phyloP scores from a whole-genome alignment of 1,284 basidiomycete species.

The Xanthoconium separans region DNA sequence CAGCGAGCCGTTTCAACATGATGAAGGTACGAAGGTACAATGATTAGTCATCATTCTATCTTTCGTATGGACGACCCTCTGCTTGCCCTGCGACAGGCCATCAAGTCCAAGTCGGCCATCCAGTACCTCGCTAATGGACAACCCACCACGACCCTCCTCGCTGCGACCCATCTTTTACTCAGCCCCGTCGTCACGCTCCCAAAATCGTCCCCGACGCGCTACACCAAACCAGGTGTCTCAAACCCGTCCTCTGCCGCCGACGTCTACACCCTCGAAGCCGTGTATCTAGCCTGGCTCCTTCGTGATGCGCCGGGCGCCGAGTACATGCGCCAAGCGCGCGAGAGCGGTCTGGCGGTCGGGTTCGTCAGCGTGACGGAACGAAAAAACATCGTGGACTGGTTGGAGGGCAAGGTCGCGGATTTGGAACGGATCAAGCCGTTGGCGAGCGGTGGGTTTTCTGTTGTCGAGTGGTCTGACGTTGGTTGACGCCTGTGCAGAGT shows the following conservation, averaged over 20 bases:
- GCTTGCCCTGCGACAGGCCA: conserved; percentile 53
- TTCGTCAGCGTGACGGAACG: conserved; percentile 88
- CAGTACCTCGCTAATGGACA: conserved; percentile 50
- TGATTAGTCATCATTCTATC: no score
- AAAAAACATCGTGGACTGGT: conserved; percentile 79
- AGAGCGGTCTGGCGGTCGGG: conserved; percentile 66
- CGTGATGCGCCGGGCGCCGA: conserved; percentile 74
- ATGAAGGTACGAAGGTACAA: no score
- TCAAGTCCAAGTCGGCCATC: conserved; percentile 51
- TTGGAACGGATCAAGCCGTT: conserved; percentile 60
- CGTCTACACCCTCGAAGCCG: conserved; percentile 76
- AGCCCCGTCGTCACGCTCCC: conserved; percentile 52
- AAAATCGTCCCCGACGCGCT: conserved; percentile 74
- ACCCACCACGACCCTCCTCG: conserved; percentile 46
- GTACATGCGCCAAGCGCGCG: conserved; percentile 83
- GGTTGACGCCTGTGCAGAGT: conserved; percentile 26
- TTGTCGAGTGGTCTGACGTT: neutral
- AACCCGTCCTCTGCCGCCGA: conserved; percentile 45
- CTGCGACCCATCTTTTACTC: conserved; percentile 68
- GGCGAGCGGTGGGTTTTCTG: conserved; percentile 42
- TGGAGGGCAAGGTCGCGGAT: conserved; percentile 64
- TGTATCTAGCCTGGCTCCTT: conserved; percentile 79
- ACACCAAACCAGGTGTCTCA: conserved; percentile 58
- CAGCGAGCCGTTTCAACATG: no score
- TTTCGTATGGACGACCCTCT: conserved; percentile 45